Evolutionary conservation across 257 asterid species (phyloP), one percentile per base, ranked within the genome.

Genomic region (Salvia miltiorrhiza): DNA sequence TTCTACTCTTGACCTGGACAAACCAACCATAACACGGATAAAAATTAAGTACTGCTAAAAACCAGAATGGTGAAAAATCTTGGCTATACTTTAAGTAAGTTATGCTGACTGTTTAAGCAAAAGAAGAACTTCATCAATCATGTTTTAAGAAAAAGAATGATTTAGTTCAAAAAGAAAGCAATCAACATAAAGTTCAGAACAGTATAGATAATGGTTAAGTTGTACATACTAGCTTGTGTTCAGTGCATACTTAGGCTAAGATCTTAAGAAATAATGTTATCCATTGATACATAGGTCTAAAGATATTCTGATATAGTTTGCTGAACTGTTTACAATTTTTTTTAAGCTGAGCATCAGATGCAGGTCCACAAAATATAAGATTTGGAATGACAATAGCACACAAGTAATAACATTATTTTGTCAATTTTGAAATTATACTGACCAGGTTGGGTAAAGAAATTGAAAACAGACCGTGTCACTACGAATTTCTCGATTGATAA

Each of bases 401-500:
- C 47, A 30, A 44, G 58, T 1, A 64, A 56, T 17, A 45, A 12
- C 19, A 23, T 39, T 21, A 12, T 19, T 39, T 43, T 47, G 37
- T 70, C 30, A 60, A 28, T n/a, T 53, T 10, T 55, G 23, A 21
- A 68, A 14, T 45, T 53, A 59, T 44, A 40, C 48, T 11, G 28
- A 40, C 48, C 64, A 71, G 50, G 50, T 67, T 50, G 37, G 20
- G 57, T 13, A 23, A 23, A 7, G 13, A 33, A 76, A 60, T 57
- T 49, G 54, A 77, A 45, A 74, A 73, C 77, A 75, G 75, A 94
- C 99, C 97, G 85, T 85, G 57, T 85, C 87, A 71, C 99, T 92
- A 47, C 86, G 98, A 67, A 94, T 86, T 80, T 94, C 99, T 17
- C 97, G 90, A 57, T 94, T 83, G 79, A 89, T 28, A 78, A 94